Conservation (phyloP, 176 grass and related monocot genomes). For the Lolium perenne region DNA sequence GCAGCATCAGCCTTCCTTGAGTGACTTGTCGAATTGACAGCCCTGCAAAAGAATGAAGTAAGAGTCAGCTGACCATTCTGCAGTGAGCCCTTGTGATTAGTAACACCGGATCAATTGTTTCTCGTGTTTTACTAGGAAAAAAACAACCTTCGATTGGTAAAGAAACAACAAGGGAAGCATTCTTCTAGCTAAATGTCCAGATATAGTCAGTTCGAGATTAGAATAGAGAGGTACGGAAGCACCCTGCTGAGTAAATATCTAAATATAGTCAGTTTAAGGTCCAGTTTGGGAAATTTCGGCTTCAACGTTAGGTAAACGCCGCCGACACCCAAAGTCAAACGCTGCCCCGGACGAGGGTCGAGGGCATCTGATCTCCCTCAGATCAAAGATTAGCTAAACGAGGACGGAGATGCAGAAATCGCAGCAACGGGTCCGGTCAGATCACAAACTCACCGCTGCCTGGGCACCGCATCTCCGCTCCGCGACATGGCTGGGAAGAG, state of each 20-base stretch:
- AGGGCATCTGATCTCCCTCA: constrained; percentile 3
- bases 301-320: constrained; percentile 1
- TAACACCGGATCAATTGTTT: background rate
- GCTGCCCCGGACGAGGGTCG: background rate
- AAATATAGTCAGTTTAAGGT: background rate
- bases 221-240: background rate
- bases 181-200: background rate
- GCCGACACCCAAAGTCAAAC: constrained; percentile 5
- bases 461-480: constrained; percentile 25
- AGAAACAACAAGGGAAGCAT: background rate
- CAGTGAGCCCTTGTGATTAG: background rate
- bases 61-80: constrained; percentile 24
- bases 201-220: constrained; percentile 12
- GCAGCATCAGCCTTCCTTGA: constrained; percentile 20
- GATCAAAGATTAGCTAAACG: background rate
- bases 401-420: constrained; percentile 2
- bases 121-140: background rate
- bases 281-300: background rate
- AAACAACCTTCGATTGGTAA: background rate
- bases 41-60: constrained; percentile 16
- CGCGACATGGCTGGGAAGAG: constrained; percentile 28
- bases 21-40: constrained; percentile 5
- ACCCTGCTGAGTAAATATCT: background rate
- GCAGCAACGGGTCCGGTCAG: background rate
- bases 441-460: constrained; percentile 21